Evolutionary conservation across 1,284 basidiomycete species (phyloP).

Genomic region (Stereum hirsutum): DNA sequence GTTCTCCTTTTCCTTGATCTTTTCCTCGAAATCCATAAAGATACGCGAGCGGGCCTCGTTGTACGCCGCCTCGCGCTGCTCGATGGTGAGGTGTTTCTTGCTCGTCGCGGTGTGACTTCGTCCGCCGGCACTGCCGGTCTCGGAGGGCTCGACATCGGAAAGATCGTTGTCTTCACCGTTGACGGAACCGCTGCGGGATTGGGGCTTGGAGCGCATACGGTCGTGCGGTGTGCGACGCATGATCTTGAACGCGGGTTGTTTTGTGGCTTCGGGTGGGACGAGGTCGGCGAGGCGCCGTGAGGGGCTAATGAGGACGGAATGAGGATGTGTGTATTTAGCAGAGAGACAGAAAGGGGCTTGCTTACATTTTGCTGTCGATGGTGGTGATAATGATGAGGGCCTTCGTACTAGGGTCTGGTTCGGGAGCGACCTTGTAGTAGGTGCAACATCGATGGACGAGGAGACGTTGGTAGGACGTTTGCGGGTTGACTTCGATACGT

Average conservation of each 20-base stretch:
- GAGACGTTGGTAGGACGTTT: conserved; percentile 73
- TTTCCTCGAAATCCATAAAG: conserved; percentile 73
- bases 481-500: conserved; percentile 53
- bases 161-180: conserved; percentile 64
- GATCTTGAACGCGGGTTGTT: conserved; percentile 73
- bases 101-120: conserved; percentile 52
- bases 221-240: conserved; percentile 58
- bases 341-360: conserved; percentile 11
- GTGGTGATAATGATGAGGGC: conserved; percentile 46
- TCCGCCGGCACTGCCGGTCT: conserved; percentile 64
- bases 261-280: conserved; percentile 62
- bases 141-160: conserved; percentile 70
- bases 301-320: conserved; percentile 36
- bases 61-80: conserved; percentile 76
- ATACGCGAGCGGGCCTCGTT: conserved; percentile 75
- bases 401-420: conserved; percentile 57
- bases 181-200: conserved; percentile 47
- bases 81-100: conserved; percentile 66
- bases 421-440: conserved; percentile 63
- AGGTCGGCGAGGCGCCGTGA: conserved; percentile 59
- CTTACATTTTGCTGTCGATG: conserved; percentile 66
- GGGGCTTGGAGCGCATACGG: conserved; percentile 30
- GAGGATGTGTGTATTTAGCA: conserved; percentile 6
- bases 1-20: conserved; percentile 63
- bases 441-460: conserved; percentile 75